Conservation (phyloP, 2,329 filamentous ascomycete species). For the Aureobasidium namibiae region DNA sequence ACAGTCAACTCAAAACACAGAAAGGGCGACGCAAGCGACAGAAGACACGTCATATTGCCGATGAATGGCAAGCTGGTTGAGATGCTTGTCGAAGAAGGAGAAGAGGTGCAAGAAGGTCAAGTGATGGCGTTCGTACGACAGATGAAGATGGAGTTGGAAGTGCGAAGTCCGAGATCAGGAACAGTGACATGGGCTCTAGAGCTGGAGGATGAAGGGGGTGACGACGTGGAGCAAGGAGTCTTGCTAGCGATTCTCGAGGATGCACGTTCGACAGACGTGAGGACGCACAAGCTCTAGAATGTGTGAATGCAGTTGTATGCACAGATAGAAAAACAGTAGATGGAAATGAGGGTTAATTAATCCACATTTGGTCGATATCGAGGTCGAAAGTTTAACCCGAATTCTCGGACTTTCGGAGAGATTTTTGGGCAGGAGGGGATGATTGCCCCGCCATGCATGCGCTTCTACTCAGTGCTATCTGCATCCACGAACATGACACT, state of each 20-base stretch:
- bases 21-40: conserved; percentile 42
- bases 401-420: background rate
- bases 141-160: conserved; percentile 64
- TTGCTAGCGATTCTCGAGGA: background rate
- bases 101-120: conserved; percentile 43
- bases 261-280: background rate
- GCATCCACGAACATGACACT: background rate
- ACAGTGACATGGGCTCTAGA: conserved; percentile 44
- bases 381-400: background rate
- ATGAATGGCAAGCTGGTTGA: conserved; percentile 54
- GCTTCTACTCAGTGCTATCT: background rate
- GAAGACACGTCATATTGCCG: conserved; percentile 47
- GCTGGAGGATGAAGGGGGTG: conserved; percentile 46
- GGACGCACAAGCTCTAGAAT: background rate
- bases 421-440: background rate
- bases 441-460: background rate
- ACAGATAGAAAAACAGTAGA: too few species aligned
- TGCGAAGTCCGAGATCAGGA: conserved; percentile 43
- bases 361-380: background rate
- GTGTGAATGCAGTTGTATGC: background rate
- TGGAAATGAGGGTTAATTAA: background rate
- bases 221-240: conserved; percentile 36
- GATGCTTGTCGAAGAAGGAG: conserved; percentile 46
- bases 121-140: conserved; percentile 53
- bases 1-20: conserved; percentile 36